Evolutionary conservation across 129 eudicot species (phyloP), one percentile per base, ranked within the genome.

Genomic region (Flaveria bidentis): DNA sequence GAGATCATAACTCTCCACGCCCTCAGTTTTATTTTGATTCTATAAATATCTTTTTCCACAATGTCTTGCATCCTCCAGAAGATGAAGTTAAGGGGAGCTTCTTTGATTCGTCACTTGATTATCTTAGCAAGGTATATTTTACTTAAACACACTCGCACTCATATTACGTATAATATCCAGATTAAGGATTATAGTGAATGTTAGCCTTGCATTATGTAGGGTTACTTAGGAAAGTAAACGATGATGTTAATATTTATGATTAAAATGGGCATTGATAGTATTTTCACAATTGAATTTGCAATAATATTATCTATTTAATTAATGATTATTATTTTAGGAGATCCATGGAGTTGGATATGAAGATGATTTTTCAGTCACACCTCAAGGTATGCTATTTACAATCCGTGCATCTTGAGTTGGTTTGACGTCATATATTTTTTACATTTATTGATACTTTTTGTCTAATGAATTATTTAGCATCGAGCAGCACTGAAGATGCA

Each of bases 1-100:
- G 98, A 2, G 98, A 91, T 74, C 98, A 94, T 84, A 94, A 94
- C 84, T 94, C 98, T 33, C 97, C 93, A 9, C 96, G 98, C n/a
- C 98, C 98, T 71, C 97, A 91, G 28, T 94, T 94, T 66, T 94
- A 94, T 83, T 94, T 94, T 68, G 98, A 94, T 87, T 94, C 98
- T 18, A 91, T 94, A 78, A 91, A 91, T 62, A 91, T 94, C 33
- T 94, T 94, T 73, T 94, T 94, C 85, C 90, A 91, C 83, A 94
- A 94, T 53, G 93, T 94, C 46, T 83, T 94, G 81, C 98, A 84
- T 80, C 98, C 98, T 53, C 98, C 97, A 8, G 87, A 83, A 78
- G 92, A 88, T 76, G 95, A 84, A 75, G 86, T 76, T 58, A 86
- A 80, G 39, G 88, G 82, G 55, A 70, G 84, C 73, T 90, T 82